Base-by-base conservation (phyloP, 768 basidiomycete species). In the Punctularia strigosozonata region DNA sequence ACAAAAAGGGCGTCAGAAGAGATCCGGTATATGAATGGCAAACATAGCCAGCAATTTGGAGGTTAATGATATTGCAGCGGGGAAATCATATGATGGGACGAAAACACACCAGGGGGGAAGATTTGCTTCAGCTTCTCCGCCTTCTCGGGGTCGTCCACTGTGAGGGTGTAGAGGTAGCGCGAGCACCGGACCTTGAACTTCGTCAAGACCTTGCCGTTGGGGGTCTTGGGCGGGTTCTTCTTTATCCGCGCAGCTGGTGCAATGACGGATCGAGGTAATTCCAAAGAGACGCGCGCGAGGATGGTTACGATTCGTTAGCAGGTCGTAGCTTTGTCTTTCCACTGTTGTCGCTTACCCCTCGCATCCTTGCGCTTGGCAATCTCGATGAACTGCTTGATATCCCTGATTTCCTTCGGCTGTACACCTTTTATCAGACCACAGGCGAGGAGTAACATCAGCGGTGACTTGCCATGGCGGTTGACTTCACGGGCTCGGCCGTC, bases 161-260 rank as follows among this genome's bases (percentile, higher is more conserved):
- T 76, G 47, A 98, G 77, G n/a, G 95, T 98, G 80, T 99, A 99
- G 45, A 92, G 80, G 64, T 91, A 91, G 60, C 86, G 75, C 44
- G 86, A 83, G 71, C 92, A 97, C 60, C 95, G 77, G 58, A 99
- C 78, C 76, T 99, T 99, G 80, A 98, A 97, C 69, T 98, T 99
- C 58, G 86, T 94, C 64, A 77, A 71, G 25, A 71, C 69, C 68
- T 88, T 88, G 52, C 76, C 81, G 36, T 73, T 71, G 24, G 77
- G 59, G 22, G 69, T 62, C 60, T 71, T 76, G 26, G 83, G 66
- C 43, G 75, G 69, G 45, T 81, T 82, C 72, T 92, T 95, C 73
- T 97, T 98, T 77, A 98, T 95, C 64, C 90, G 87, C 43, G 87
- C 90, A 73, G 89, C 94, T 97, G 62, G 19, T 30, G 12, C 18